phyloP scores from a whole-genome alignment of 164 flowering plant genomes.

The Liriodendron chinense region DNA sequence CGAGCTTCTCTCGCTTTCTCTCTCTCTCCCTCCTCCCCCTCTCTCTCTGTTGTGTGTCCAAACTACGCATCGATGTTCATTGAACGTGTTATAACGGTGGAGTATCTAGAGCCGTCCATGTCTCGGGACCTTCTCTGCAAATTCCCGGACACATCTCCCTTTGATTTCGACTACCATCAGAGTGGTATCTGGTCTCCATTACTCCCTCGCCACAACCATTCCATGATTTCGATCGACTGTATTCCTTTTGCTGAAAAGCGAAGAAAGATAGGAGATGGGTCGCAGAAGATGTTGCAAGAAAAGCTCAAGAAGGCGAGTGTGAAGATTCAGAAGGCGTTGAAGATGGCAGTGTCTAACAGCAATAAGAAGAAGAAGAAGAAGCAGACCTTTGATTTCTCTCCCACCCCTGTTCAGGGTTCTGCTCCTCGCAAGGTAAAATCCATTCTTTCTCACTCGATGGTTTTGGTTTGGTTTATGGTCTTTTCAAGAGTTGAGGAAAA shows the following conservation, averaged over 20 bases:
- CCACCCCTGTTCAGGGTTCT: constrained; percentile 22
- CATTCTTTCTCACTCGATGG: neutral
- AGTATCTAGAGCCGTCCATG: constrained; percentile 59
- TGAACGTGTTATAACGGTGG: constrained; percentile 39
- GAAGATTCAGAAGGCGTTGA: constrained; percentile 23
- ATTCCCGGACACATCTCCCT: constrained; percentile 75
- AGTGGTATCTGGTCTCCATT: constrained; percentile 91
- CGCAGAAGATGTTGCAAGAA: constrained; percentile 8
- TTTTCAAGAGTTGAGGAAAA: too few species aligned
- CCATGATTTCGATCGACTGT: constrained; percentile 1
- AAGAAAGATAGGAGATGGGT: constrained; percentile 19
- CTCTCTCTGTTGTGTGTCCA: neutral
- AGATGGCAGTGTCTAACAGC: neutral
- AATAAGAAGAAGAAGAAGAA: constrained; percentile 14
- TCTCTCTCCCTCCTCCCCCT: neutral
- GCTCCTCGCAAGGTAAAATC: constrained; percentile 20
- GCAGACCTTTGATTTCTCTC: constrained; percentile 21
- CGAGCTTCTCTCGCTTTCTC: neutral
- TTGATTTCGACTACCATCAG: constrained; percentile 82
- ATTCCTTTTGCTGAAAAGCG: constrained; percentile 4
- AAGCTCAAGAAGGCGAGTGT: constrained; percentile 15
- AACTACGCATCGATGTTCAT: neutral
- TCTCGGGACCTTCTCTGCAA: constrained; percentile 62
- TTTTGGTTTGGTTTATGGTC: neutral
- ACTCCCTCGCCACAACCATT: constrained; percentile 30